phyloP scores from a whole-genome alignment of 1,139 yeast species.

The Candida tetrigidarum region DNA sequence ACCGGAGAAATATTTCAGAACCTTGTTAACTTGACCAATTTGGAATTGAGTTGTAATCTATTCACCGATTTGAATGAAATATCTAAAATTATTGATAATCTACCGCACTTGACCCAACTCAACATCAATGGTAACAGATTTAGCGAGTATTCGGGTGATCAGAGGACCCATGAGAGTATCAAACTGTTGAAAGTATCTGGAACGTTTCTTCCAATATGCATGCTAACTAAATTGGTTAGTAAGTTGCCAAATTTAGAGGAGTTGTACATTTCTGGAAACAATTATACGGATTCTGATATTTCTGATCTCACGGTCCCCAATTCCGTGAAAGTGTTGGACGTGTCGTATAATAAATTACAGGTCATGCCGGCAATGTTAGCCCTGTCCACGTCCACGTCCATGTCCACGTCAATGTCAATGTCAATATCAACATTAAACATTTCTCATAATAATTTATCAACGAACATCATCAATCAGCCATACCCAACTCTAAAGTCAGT shows the following conservation, averaged over 20 bases:
- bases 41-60: constrained; percentile 70
- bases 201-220: constrained; percentile 32
- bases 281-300: constrained; percentile 30
- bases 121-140: constrained; percentile 70
- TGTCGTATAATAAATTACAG: constrained; percentile 48
- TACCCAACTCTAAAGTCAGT: constrained; percentile 23
- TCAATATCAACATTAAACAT: constrained; percentile 23
- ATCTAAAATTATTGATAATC: constrained; percentile 33
- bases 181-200: constrained; percentile 32
- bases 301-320: constrained; percentile 7
- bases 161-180: constrained; percentile 23
- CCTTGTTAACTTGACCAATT: constrained; percentile 33
- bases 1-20: constrained; percentile 13
- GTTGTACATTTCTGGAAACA: constrained; percentile 55
- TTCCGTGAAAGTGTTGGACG: constrained; percentile 34
- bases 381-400: too few species aligned
- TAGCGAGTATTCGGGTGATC: constrained; percentile 28
- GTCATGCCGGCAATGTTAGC: constrained; percentile 29
- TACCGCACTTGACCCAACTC: constrained; percentile 46
- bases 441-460: constrained; percentile 28
- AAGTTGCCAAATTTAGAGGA: constrained; percentile 48
- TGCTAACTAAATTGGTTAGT: constrained; percentile 23
- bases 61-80: constrained; percentile 46
- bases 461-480: constrained; percentile 11
- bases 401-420: too few species aligned